phyloP scores from a whole-genome alignment of 2,329 filamentous ascomycete species.

The Cladophialophora psammophila region DNA sequence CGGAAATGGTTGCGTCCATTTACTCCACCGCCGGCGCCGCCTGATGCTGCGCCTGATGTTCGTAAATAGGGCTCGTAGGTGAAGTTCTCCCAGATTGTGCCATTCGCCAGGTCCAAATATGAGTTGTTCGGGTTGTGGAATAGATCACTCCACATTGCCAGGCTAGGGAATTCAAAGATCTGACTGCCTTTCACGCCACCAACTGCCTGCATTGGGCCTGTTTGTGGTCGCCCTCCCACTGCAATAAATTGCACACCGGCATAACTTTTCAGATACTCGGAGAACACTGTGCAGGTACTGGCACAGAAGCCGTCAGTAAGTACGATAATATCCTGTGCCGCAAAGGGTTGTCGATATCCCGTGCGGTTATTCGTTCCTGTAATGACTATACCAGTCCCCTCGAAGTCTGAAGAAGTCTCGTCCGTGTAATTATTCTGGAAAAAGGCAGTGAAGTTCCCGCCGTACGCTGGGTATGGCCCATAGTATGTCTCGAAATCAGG shows the following conservation, averaged over 20 bases:
- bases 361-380: conserved; percentile 59
- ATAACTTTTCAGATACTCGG: conserved; percentile 61
- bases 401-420: conserved; percentile 47
- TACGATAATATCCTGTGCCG: conserved; percentile 61
- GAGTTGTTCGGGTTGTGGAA: conserved; percentile 26
- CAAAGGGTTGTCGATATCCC: conserved; percentile 61
- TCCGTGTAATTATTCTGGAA: conserved; percentile 61
- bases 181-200: conserved; percentile 68
- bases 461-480: conserved; percentile 49
- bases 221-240: conserved; percentile 65
- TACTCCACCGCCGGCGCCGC: conserved; percentile 47
- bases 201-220: conserved; percentile 65
- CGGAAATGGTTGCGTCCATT: conserved; percentile 57
- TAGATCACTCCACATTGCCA: conserved; percentile 26
- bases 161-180: conserved; percentile 15
- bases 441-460: conserved; percentile 65
- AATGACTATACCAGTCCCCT: conserved; percentile 46
- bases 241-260: conserved; percentile 64
- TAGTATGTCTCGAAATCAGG: conserved; percentile 54
- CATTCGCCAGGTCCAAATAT: conserved; percentile 26
- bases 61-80: conserved; percentile 27
- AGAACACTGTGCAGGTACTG: conserved; percentile 65
- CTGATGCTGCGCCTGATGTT: neutral
- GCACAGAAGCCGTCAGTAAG: conserved; percentile 63
- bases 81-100: conserved; percentile 37